phyloP scores from a whole-genome alignment of 2,329 filamentous ascomycete species.

The Talaromyces sp. region DNA sequence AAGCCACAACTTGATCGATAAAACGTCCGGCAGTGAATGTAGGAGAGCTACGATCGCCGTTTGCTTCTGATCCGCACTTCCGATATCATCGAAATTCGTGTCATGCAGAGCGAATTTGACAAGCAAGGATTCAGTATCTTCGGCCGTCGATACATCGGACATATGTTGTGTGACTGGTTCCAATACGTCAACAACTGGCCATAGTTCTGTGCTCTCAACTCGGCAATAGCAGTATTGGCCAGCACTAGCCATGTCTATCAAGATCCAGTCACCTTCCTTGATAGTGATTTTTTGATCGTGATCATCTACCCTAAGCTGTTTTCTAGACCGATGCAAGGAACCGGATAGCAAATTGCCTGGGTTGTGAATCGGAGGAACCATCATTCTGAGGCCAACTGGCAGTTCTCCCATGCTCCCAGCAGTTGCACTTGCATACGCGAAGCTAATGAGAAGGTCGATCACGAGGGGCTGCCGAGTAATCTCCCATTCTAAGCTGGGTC shows the following conservation, averaged over 20 bases:
- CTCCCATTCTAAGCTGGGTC: slow-evolving; percentile 80
- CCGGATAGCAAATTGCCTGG: not conserved
- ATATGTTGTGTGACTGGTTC: slow-evolving; percentile 22
- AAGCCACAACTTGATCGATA: slow-evolving; percentile 47
- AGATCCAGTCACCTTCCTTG: slow-evolving; percentile 53
- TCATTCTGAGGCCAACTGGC: slow-evolving; percentile 55
- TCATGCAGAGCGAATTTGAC: slow-evolving; percentile 33
- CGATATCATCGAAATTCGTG: slow-evolving; percentile 40
- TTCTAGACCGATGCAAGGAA: not conserved
- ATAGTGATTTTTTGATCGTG: slow-evolving; percentile 31
- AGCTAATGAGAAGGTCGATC: slow-evolving; percentile 77
- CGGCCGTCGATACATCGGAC: not conserved
- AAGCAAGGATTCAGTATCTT: not conserved
- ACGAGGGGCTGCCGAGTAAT: slow-evolving; percentile 74
- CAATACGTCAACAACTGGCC: slow-evolving; percentile 42
- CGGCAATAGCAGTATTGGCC: slow-evolving; percentile 45
- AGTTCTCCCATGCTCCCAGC: slow-evolving; percentile 47
- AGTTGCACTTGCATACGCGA: slow-evolving; percentile 65
- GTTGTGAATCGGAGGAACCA: slow-evolving; percentile 41
- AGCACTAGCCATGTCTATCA: slow-evolving; percentile 24
- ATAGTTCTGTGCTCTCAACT: slow-evolving; percentile 45
- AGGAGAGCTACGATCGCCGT: slow-evolving; percentile 34
- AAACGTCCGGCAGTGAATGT: slow-evolving; percentile 38
- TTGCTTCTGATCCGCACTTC: slow-evolving; percentile 25
- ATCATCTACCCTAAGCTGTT: slow-evolving; percentile 5